Evolutionary conservation across 2,329 filamentous ascomycete species (phyloP), one percentile per base, ranked within the genome.

Genomic region (Aspergillus puulaauensis): DNA sequence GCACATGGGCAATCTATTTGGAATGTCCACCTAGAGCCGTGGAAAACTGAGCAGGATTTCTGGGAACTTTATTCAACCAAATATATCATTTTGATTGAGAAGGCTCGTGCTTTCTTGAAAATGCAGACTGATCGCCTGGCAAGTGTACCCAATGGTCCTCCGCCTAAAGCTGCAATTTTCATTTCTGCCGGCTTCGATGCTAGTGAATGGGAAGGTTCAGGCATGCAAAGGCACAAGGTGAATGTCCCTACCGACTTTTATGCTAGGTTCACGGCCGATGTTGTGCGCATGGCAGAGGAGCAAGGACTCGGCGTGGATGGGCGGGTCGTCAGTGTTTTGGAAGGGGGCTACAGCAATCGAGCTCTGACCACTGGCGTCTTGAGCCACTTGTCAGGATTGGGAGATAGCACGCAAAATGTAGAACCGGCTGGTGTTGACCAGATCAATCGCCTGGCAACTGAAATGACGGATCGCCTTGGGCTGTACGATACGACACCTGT

Each of bases 181-280:
- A 78, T 99, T 50, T 98, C 93, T 46, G 93, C 95, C 2, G 96
- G 95, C 0, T 99, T 99, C 64, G 95, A 99, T 75, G 95, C 95
- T 3, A 97, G 93, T 70, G 92, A 99, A 71, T 96, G 90, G 87
- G 95, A 99, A 73, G 87, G 90, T 17, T 81, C 84, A 4, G 91
- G 91, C 3, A 99, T 99, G 95, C 95, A 99, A 75, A 85, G 95
- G 47, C 95, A 99, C 74, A 89, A 90, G 57, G 93, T 96, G 68
- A 96, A 96, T 69, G 95, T 99, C 2, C 93, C 95, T 0, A 99
- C 93, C 0, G 91, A 93, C 53, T 99, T 99, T 72, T 99, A 98
- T 70, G 95, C 95, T 49, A 86, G 90, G 1, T 89, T 99, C 63
- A 93, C 93, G 0, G 84, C 87, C 45, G 95, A 99, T 69, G 85